Evolutionary conservation across 1,284 basidiomycete genomes (phyloP), one percentile per base, ranked within the genome.

Genomic region (Inonotus hispidus): DNA sequence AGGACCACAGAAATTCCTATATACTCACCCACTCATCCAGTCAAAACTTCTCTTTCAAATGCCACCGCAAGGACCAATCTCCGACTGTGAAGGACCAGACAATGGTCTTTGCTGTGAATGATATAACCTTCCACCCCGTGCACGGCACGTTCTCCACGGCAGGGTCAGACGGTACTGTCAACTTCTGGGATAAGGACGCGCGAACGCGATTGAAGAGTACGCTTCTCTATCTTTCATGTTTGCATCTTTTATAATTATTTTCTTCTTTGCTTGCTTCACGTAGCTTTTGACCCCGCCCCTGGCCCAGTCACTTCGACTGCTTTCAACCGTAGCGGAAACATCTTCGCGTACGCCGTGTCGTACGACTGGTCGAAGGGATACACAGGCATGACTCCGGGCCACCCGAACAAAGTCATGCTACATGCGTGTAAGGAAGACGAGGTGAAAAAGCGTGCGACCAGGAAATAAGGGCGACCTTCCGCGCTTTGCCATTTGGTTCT

Each of bases 1-100:
- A 39, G 35, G 23, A 11, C 5, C 55, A 32, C 47, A 19, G 10
- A 14, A 11, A 29, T 49, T 27, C 23, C 21, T 38, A 11, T 19
- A 14, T n/a, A n/a, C 23, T 39, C 43, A 52, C 38, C 35, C 58
- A 53, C 4, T 63, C 45, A 60, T 29, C 39, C 64, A 92, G 88
- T 61, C 82, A 85, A 71, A 96, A 96, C 75, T 97, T 96, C 72
- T 94, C 92, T 0, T 98, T 98, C 83, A 96, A 95, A 70, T 98
- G 95, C 70, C 95, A 98, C 72, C 91, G 95, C 45, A 84, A 85
- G 58, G 92, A 95, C 65, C 76, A 81, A 59, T 71, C 76, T 1
- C 82, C 86, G 3, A 82, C 78, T 46, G 68, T 80, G 49, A 89
- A 90, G 70, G 87, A 91, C 63, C 85, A 91, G 66, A 85, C 89